A percentile compares a stretch with the other conserved stretches of the same genome.
These are phyloP conservation scores for Penicillium robsamsonii DNA, from an alignment of 495 filamentous ascomycete species.

Conservation along the genomic window DNA sequence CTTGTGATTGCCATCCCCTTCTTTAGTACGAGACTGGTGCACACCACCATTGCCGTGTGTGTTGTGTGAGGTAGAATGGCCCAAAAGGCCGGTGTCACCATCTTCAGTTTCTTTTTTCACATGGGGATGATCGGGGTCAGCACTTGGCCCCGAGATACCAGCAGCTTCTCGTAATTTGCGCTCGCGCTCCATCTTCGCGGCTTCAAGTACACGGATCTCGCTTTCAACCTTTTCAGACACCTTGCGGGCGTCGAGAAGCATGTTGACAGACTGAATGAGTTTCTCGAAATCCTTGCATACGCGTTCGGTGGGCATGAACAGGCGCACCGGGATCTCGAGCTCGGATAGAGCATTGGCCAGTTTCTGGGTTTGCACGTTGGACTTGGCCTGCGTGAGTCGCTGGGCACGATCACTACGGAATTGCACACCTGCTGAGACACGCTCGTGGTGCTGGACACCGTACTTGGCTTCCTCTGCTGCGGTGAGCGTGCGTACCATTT, in stretches of 20 bases:
- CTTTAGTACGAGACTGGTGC: background rate
- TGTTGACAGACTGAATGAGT: conserved; percentile 69
- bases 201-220: conserved; percentile 72
- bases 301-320: conserved; percentile 81
- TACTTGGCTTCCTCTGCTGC: conserved; percentile 72
- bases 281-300: conserved; percentile 80
- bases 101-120: conserved; percentile 42
- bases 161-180: conserved; percentile 30
- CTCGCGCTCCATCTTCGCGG: conserved; percentile 61
- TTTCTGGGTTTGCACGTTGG: conserved; percentile 74
- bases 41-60: background rate
- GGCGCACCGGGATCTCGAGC: conserved; percentile 70
- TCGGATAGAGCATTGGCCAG: conserved; percentile 75
- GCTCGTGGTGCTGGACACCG: conserved; percentile 84
- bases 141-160: conserved; percentile 13
- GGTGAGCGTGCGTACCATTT: conserved; percentile 65
- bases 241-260: conserved; percentile 79
- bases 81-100: conserved; percentile 17
- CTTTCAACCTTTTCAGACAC: conserved; percentile 79
- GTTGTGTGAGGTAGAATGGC: conserved; percentile 4
- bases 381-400: conserved; percentile 81
- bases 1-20: conserved; percentile 53
- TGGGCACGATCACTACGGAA: conserved; percentile 84
- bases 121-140: conserved; percentile 31
- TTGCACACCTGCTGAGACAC: conserved; percentile 65